These are phyloP conservation scores for Verticillium alfalfae DNA, from an alignment of 2,329 filamentous ascomycete genomes.

Conservation along the genomic window DNA sequence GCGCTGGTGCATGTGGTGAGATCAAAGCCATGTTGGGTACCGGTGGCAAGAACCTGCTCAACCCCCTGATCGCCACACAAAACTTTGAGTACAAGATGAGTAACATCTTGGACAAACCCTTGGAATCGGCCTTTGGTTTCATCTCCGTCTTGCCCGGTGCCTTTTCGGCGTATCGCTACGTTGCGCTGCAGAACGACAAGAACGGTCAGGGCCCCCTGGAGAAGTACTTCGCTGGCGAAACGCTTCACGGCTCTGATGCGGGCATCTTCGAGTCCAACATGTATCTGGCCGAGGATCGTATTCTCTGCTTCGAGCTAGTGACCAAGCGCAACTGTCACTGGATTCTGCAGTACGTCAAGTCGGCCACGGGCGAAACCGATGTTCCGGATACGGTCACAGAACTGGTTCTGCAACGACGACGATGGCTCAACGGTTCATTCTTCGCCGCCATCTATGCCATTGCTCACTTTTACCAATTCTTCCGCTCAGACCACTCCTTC, in stretches of 20 bases:
- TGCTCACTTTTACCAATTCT: conserved; percentile 93
- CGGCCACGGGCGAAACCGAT: conserved; percentile 92
- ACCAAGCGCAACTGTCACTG: conserved; percentile 96
- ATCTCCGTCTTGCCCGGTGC: conserved; percentile 95
- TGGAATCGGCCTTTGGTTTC: conserved; percentile 96
- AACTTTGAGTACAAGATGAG: conserved; percentile 99
- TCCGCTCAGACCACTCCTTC: conserved; percentile 84
- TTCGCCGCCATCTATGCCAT: conserved; percentile 95
- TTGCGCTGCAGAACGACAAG: conserved; percentile 95
- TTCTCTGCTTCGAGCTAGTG: conserved; percentile 96
- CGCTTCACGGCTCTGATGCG: conserved; percentile 86
- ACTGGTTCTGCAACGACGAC: conserved; percentile 88
- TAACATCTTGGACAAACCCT: conserved; percentile 95
- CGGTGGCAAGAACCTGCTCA: conserved; percentile 80
- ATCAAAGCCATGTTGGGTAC: conserved; percentile 96
- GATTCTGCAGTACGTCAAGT: conserved; percentile 98
- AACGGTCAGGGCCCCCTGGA: conserved; percentile 87
- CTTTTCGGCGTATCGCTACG: conserved; percentile 95
- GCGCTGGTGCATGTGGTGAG: conserved; percentile 93
- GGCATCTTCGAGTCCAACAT: conserved; percentile 99
- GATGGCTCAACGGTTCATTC: conserved; percentile 98
- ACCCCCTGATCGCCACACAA: conserved; percentile 90
- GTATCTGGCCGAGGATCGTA: conserved; percentile 98
- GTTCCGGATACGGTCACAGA: conserved; percentile 92
- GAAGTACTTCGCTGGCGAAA: conserved; percentile 96